Conservation (phyloP, 495 filamentous ascomycete species). For the Pyrenula massariospora region DNA sequence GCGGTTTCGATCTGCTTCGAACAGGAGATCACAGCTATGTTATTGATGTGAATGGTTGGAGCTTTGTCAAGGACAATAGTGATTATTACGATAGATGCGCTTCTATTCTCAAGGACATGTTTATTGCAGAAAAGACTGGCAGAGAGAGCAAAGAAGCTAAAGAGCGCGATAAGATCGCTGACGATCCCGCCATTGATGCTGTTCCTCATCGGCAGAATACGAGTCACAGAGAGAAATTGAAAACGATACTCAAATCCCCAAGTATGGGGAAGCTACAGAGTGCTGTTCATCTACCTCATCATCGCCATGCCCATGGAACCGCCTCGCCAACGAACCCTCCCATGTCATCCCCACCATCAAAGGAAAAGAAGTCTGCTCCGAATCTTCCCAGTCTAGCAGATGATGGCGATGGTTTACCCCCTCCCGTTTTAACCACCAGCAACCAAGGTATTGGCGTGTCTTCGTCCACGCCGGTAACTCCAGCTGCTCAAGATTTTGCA, state of each 20-base stretch:
- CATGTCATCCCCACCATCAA: slow-evolving; percentile 36
- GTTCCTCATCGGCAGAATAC: slow-evolving; percentile 1
- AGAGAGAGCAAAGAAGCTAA: neutral
- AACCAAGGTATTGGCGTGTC: slow-evolving; percentile 1
- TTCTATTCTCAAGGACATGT: slow-evolving; percentile 73
- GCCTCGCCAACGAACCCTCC: slow-evolving; percentile 29
- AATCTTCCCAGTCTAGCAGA: slow-evolving; percentile 1
- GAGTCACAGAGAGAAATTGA: slow-evolving; percentile 35
- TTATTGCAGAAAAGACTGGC: slow-evolving; percentile 57
- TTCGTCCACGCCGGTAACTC: slow-evolving; percentile 5
- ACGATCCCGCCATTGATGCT: slow-evolving; percentile 25
- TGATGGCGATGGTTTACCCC: slow-evolving; percentile 6
- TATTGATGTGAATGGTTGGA: slow-evolving; percentile 99
- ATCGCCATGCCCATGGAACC: slow-evolving; percentile 25
- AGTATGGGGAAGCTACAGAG: slow-evolving; percentile 44
- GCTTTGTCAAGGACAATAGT: slow-evolving; percentile 98
- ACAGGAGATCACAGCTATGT: slow-evolving; percentile 85
- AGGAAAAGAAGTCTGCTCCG: slow-evolving; percentile 20
- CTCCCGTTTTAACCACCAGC: slow-evolving; percentile 5
- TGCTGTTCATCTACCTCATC: slow-evolving; percentile 12
- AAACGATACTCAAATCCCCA: slow-evolving; percentile 51
- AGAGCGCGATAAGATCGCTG: slow-evolving; percentile 16
- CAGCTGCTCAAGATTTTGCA: slow-evolving; percentile 18
- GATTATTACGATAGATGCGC: slow-evolving; percentile 93
- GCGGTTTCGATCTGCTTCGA: slow-evolving; percentile 90